Evolutionary conservation across 2,329 filamentous ascomycete genomes (phyloP), one percentile per base, ranked within the genome.

Genomic region (Diaporthe batatas): DNA sequence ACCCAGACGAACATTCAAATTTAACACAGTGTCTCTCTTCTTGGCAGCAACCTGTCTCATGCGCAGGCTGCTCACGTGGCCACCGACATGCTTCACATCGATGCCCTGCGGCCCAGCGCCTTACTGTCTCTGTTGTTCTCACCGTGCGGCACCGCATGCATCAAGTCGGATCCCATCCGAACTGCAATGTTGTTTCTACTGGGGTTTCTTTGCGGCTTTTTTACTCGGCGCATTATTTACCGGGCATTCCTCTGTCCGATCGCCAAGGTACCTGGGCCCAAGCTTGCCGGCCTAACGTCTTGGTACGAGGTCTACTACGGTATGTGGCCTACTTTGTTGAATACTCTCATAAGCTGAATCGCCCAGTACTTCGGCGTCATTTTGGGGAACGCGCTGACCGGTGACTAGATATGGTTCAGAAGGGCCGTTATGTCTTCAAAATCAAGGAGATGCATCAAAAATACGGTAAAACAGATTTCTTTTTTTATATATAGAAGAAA

Each of bases 331-430:
- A 2, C 12, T 1, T 18, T 47, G 2, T 47, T 47, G 44, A 47
- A 2, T 21, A 21, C 5, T 10, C 44, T 6, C 6, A 3, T 18
- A 18, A 21, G 0, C 8, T n/a, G 0, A 6, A 21, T n/a, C 21
- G 44, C 21, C 7, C 18, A 8, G 5, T n/a, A 1, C 44, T 8
- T 16, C 12, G 5, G 18, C 10, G 21, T n/a, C 6, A 8, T 1
- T 3, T 3, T 47, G 18, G 6, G 21, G 0, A 39, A 39, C 18
- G 6, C 7, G 44, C 44, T 47, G 14, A 47, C 6, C 21, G 44
- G 7, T 1, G 7, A 21, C 14, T 1, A 47, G 44, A 47, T 2
- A n/a, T 47, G 44, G 44, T n/a, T 8, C 18, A 8, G 18, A 21
- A 21, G 18, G 44, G 18, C 8, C 44, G 7, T 6, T 47, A 47